Evolutionary conservation across 202 grass and related monocot genomes (phyloP), one percentile per base, ranked within the genome.

Genomic region (Carex sylvatica): DNA sequence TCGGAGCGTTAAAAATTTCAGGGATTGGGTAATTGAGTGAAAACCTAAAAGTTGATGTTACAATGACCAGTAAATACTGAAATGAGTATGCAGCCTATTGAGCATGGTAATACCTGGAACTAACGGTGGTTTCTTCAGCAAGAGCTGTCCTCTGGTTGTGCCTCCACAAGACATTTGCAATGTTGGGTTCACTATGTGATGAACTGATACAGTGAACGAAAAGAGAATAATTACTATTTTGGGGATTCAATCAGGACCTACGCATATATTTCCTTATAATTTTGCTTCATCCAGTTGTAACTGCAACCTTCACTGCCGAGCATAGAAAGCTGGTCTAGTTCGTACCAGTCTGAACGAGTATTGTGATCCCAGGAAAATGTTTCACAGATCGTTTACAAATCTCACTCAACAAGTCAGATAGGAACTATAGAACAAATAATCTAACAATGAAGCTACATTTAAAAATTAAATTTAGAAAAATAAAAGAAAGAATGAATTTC

Each of bases 171-270:
- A 84, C 88, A 88, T 99, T 99, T 79, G 88, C 87, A 84, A 99
- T 93, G 71, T 99, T 93, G 54, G 96, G 93, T 88, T 99, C 96
- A 83, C 96, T 99, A 83, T 94, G 92, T 83, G 89, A 99, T 64
- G 84, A 85, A 87, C 91, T 93, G 70, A 54, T 93, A 86, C 51
- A 93, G 82, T 84, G 60, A 82, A 89, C 12, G 6, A 52, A 85
- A 61, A 80, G 6, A 76, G 36, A 35, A 11, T 1, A 2, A 58
- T 36, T 58, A 76, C 13, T 74, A 76, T 75, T 31, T 75, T 33
- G 72, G 51, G 15, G 2, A 23, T 76, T 58, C 8, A 76, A 58
- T 52, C 26, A 28, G 51, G 15, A 56, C 4, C 26, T 58, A 19
- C 56, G 73, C 26, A 58, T 35, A 75, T 55, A 56, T 76, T 53